Base-by-base conservation (phyloP, 73 alveolate species). In the Loxodes magnus region DNA sequence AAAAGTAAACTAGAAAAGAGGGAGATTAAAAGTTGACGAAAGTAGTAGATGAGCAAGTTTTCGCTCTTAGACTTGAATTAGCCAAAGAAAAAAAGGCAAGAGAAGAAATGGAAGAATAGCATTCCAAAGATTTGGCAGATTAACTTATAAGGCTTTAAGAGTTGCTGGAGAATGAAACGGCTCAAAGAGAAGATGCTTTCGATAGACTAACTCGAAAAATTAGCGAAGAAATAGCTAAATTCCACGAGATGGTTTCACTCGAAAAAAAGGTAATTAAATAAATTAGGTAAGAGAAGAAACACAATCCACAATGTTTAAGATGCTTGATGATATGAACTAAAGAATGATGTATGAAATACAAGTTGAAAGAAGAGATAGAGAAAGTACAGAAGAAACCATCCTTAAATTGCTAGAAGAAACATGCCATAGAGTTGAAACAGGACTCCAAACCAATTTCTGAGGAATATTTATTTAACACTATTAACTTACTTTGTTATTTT, bases 241-340 rank as follows among this genome's bases (percentile, higher is more conserved):
- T 69, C 54, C 61, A 59, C 35, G 79, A 69, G 20, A 62, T 53
- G 84, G 35, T 76, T 17, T n/a, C 14, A 4, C 41, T 43, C 2
- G 79, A 76, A 35, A 69, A 61, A 22, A 51, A 64, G 49, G 29
- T n/a, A n/a, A n/a, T n/a, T n/a, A n/a, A n/a, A n/a, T n/a, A n/a
- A n/a, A n/a, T n/a, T n/a, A n/a, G n/a, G n/a, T 61, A 3, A 68
- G 90, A 43, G 90, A 76, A 24, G 84, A 71, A 19, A 35, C 74
- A 28, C 55, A 71, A 19, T 63, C 38, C 25, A 41, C 64, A 5
- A 69, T 71, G 69, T 51, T 49, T 41, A 60, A 65, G 28, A 70
- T 71, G 75, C 46, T 76, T 1, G 84, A 76, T 53, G 84, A 76
- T 4, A 60, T 71, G 17, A 79, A 70, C 35, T 20, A 39, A 10